Base-by-base conservation (phyloP, 352 stramenopile genomes). In the Globisporangium lucens region DNA sequence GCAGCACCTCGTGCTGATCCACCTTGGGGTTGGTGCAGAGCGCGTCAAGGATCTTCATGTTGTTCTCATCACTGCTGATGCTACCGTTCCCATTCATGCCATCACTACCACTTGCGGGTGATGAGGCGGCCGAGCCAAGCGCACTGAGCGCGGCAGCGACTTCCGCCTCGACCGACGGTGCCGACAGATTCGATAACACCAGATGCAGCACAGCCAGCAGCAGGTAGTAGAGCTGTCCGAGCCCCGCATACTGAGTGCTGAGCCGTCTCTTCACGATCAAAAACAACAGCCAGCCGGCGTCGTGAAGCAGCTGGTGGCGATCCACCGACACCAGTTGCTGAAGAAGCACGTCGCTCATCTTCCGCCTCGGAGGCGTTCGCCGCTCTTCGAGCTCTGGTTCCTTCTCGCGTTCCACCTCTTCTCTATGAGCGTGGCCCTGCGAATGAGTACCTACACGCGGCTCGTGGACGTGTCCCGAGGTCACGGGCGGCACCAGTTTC, bases 221-320 rank as follows among this genome's bases (percentile, higher is more conserved):
- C 49, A 96, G 70, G 65, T 85, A 86, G 68, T 96, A 96, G 35
- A 94, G 77, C 49, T 82, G 73, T 2, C 81, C 86, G 0, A 96
- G 80, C 20, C 86, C 83, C 0, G 81, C 73, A 73, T 89, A 87
- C 5, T 85, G 60, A 8, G 61, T 52, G 0, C 72, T 56, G 20
- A 90, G 67, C 17, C 79, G 75, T 36, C 79, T 74, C 61, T 85
- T 87, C 0, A 76, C 72, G 30, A 92, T 67, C 29, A 94, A 52
- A 52, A 96, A 96, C 10, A 94, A 55, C 51, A 94, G 67, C 88
- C 88, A 96, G 0, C 86, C 88, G 9, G 72, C 71, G 60, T 93
- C 78, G 66, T 89, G 87, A 1, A 94, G 66, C 43, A 77, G 71
- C 35, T 80, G 58, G 24, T 71, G 67, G 24, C 76, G 68, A 5